Percentiles rank a stretch among this genome's conserved stretches.
phyloP scores from a whole-genome alignment of 78 protist species.

The Tieghemostelium lacteum region DNA sequence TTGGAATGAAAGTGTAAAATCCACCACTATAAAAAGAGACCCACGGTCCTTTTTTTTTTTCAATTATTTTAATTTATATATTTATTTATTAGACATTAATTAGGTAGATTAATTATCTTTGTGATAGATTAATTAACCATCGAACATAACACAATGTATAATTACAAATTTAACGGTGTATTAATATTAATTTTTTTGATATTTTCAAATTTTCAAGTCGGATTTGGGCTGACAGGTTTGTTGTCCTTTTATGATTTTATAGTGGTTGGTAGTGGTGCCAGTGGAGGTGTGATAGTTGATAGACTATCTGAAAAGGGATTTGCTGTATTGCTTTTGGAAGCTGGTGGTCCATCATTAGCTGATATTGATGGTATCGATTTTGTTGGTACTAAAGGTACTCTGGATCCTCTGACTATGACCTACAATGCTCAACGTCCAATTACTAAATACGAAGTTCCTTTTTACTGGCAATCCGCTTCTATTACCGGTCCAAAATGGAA shows the following conservation, averaged over 20 bases:
- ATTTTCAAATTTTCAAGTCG: too few relatives aligned
- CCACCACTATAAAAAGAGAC: too few relatives aligned
- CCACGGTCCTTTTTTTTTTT: too few relatives aligned
- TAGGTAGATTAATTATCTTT: too few relatives aligned
- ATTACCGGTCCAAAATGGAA: slow-evolving; percentile 51
- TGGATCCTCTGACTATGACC: background rate
- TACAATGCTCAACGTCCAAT: slow-evolving; percentile 44
- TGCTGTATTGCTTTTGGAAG: slow-evolving; percentile 46
- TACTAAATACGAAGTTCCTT: slow-evolving; percentile 68
- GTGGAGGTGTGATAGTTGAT: slow-evolving; percentile 29
- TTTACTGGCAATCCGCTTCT: slow-evolving; percentile 25
- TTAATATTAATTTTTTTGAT: too few relatives aligned
- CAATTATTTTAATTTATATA: too few relatives aligned
- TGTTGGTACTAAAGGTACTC: slow-evolving; percentile 53
- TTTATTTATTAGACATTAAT: too few relatives aligned
- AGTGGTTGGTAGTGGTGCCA: slow-evolving; percentile 55
- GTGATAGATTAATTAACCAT: too few relatives aligned
- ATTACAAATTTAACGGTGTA: too few relatives aligned
- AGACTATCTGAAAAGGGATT: slow-evolving; percentile 57
- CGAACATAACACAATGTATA: too few relatives aligned
- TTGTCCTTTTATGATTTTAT: slow-evolving; percentile 34
- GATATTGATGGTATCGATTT: slow-evolving; percentile 40
- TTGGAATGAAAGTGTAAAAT: too few relatives aligned
- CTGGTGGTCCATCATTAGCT: slow-evolving; percentile 40
- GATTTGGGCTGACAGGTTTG: too few relatives aligned